A percentile compares a stretch with the other conserved stretches of the same genome.
phyloP scores from a whole-genome alignment of 2,329 filamentous ascomycete genomes.

The Hansfordia pulvinata region DNA sequence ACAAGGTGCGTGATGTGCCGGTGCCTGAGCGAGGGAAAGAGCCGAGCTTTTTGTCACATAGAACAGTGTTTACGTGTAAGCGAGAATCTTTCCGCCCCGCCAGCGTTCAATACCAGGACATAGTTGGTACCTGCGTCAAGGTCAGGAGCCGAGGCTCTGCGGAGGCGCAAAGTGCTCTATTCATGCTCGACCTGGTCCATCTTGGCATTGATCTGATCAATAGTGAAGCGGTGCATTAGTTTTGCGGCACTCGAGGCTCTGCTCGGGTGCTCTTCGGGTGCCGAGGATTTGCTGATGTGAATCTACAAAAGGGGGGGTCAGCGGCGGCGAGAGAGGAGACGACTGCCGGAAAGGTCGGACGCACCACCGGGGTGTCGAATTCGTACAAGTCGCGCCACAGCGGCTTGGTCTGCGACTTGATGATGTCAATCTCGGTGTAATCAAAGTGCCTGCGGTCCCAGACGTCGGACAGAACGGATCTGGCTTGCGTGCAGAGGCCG shows the following conservation, averaged over 20 bases:
- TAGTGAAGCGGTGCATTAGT: constrained; percentile 65
- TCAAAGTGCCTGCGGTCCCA: constrained; percentile 54
- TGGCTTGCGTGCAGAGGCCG: constrained; percentile 56
- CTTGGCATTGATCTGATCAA: constrained; percentile 49
- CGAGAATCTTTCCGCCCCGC: too few relatives aligned
- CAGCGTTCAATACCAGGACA: too few relatives aligned
- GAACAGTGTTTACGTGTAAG: too few relatives aligned
- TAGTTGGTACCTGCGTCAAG: too few relatives aligned
- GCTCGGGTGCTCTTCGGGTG: constrained; percentile 35
- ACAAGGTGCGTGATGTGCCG: too few relatives aligned
- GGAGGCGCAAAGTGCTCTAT: too few relatives aligned
- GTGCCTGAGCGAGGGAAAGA: too few relatives aligned
- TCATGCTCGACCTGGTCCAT: constrained; percentile 45
- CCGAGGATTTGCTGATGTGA: constrained; percentile 44
- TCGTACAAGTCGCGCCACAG: constrained; percentile 63
- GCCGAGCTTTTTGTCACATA: too few relatives aligned
- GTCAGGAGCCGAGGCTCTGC: too few relatives aligned
- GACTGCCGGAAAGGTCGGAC: too few relatives aligned
- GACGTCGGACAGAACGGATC: constrained; percentile 52
- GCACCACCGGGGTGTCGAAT: constrained; percentile 69
- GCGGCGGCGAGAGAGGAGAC: neutral
- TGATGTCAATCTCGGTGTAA: constrained; percentile 57
- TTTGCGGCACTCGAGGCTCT: constrained; percentile 49
- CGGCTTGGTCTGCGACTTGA: constrained; percentile 42
- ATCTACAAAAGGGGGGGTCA: constrained; percentile 24